Percentiles rank a stretch among this genome's conserved stretches.
phyloP scores from a whole-genome alignment of 192 early-diverging fungal genomes.

The Rhizophagus clarus region DNA sequence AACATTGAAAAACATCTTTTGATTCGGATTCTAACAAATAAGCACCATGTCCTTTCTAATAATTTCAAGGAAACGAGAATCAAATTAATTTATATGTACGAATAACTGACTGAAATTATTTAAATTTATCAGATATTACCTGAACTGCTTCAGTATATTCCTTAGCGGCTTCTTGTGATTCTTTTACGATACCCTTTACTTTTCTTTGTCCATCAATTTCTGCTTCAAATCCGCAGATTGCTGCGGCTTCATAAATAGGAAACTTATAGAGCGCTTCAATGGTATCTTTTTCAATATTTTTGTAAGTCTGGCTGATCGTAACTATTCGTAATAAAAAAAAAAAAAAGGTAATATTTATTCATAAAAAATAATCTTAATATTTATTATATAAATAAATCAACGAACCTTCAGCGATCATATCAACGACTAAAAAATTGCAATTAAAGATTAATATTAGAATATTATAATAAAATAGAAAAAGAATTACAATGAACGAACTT shows the following conservation, averaged over 20 bases:
- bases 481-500: no score
- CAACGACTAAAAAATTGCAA: no score
- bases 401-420: no score
- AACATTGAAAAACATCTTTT: conserved; percentile 46
- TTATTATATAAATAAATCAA: no score
- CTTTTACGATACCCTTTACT: conserved; percentile 20
- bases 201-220: conserved; percentile 8
- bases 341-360: no score
- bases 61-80: background rate
- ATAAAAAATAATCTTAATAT: no score
- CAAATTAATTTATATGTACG: background rate
- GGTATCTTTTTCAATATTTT: no score
- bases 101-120: no score
- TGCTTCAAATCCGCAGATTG: conserved; percentile 16
- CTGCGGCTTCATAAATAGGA: conserved; percentile 15
- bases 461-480: no score
- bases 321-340: no score
- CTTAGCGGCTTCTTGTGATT: background rate
- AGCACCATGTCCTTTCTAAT: conserved; percentile 6
- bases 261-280: background rate
- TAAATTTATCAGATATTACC: background rate
- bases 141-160: background rate
- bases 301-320: no score
- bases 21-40: conserved; percentile 1
- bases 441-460: no score